Conservation (phyloP, 1,139 yeast genomes). For the Keqinozyma sinolaborantium region DNA sequence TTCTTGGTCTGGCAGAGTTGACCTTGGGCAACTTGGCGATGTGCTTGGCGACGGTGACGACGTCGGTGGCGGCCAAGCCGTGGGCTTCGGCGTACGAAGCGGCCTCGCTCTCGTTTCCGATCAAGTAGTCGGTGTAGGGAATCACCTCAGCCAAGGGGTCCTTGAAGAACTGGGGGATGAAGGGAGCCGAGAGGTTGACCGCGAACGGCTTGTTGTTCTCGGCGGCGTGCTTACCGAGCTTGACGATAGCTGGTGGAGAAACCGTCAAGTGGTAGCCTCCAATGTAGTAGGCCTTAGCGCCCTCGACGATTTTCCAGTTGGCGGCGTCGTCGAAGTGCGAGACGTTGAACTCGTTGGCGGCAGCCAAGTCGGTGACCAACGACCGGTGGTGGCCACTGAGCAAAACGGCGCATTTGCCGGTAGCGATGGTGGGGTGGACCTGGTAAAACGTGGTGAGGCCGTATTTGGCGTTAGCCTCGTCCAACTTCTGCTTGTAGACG, state of each 20-base stretch:
- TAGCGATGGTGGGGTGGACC: conserved; percentile 69
- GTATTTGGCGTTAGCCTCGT: conserved; percentile 79
- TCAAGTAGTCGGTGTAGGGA: conserved; percentile 86
- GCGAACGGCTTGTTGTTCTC: conserved; percentile 77
- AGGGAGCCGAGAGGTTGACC: conserved; percentile 93
- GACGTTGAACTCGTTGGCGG: conserved; percentile 95
- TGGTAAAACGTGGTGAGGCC: conserved; percentile 88
- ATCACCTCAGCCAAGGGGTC: conserved; percentile 77
- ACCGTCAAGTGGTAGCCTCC: conserved; percentile 99
- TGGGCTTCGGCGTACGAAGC: conserved; percentile 90
- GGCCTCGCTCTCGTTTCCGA: conserved; percentile 97
- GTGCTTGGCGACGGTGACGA: conserved; percentile 74
- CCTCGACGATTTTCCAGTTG: conserved; percentile 85
- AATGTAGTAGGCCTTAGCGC: conserved; percentile 79
- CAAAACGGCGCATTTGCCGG: conserved; percentile 98
- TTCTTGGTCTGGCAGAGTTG: conserved; percentile 69
- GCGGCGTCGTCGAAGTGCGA: conserved; percentile 84
- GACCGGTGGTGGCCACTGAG: conserved; percentile 88
- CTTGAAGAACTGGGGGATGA: conserved; percentile 93
- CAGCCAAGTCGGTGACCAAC: conserved; percentile 91
- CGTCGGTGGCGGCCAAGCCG: conserved; percentile 53
- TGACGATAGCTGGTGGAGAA: conserved; percentile 88
- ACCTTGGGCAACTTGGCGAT: conserved; percentile 79
- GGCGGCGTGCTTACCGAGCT: conserved; percentile 90
- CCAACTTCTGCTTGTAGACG: conserved; percentile 76